Conservation (phyloP, 176 grass and related monocot genomes). For the Eragrostis nindensis region DNA sequence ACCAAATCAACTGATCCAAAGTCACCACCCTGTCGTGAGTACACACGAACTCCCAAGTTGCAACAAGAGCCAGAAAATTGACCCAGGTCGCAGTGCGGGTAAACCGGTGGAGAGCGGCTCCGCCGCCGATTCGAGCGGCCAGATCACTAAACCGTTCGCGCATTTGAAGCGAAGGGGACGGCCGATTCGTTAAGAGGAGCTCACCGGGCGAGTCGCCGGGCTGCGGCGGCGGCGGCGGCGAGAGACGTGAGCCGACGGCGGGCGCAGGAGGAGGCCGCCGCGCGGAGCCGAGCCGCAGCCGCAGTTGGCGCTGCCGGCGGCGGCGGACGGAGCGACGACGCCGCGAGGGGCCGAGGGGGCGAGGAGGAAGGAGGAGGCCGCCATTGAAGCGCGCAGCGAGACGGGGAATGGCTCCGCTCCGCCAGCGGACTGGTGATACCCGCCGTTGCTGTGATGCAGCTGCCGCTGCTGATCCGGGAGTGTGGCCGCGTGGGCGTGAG, state of each 20-base stretch:
- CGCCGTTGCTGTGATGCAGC: not conserved
- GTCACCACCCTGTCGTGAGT: not conserved
- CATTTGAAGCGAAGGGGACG: not conserved
- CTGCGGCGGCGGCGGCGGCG: not conserved
- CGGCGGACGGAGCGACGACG: not conserved
- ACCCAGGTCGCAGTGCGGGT: not conserved
- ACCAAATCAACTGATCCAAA: not conserved
- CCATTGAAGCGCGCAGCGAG: conserved; percentile 30
- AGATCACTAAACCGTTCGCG: not conserved
- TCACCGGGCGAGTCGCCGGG: conserved; percentile 16
- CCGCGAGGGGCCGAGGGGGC: not conserved
- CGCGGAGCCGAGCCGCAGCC: not conserved
- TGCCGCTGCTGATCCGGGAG: conserved; percentile 22
- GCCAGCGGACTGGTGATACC: not conserved
- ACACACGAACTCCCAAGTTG: too few relatives aligned
- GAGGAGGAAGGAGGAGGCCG: conserved; percentile 13
- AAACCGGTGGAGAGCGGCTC: not conserved
- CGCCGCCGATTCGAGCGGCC: not conserved
- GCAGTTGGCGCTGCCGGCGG: not conserved
- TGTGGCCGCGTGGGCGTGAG: not conserved
- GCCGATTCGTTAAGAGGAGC: not conserved
- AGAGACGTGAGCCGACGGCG: not conserved
- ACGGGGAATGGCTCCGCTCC: not conserved
- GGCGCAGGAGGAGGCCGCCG: not conserved
- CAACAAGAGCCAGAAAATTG: not conserved